These are phyloP conservation scores for Eucalyptus dawsonii DNA, from an alignment of 345 rosid genomes.

Conservation along the genomic window DNA sequence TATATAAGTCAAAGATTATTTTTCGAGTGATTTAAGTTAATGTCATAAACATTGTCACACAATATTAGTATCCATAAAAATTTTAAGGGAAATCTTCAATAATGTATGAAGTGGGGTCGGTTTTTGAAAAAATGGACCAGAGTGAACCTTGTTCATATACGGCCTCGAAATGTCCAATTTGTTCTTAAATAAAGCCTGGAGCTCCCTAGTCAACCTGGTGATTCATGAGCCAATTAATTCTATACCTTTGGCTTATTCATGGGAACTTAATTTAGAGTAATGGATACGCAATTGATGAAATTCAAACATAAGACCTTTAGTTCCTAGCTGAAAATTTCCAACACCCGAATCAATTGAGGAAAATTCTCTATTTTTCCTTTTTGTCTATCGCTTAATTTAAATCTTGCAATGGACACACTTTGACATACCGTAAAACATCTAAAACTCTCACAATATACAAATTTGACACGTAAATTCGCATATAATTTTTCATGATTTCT, in stretches of 20 bases:
- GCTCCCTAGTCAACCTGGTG: not conserved
- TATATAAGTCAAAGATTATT: not conserved
- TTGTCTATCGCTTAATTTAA: not conserved
- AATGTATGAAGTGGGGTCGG: too few relatives aligned
- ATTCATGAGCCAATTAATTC: too few relatives aligned
- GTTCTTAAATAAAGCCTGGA: not conserved
- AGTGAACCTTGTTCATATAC: too few relatives aligned
- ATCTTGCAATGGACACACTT: not conserved
- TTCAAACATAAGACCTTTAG: not conserved
- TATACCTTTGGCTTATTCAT: not conserved
- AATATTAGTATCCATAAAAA: too few relatives aligned
- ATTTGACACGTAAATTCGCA: not conserved
- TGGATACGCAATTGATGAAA: not conserved
- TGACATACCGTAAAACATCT: not conserved
- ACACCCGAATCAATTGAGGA: not conserved
- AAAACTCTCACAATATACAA: not conserved
- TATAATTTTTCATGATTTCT: not conserved
- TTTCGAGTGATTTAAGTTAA: not conserved
- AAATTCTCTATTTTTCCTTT: not conserved
- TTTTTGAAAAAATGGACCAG: too few relatives aligned
- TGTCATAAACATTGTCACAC: not conserved
- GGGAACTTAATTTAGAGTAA: not conserved
- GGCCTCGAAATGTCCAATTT: too few relatives aligned
- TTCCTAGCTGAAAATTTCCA: not conserved
- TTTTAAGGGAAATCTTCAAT: too few relatives aligned